A percentile compares a stretch with the other conserved stretches of the same genome.
Conservation (phyloP, 306 rosid genomes). For the Luffa aegyptiaca region DNA sequence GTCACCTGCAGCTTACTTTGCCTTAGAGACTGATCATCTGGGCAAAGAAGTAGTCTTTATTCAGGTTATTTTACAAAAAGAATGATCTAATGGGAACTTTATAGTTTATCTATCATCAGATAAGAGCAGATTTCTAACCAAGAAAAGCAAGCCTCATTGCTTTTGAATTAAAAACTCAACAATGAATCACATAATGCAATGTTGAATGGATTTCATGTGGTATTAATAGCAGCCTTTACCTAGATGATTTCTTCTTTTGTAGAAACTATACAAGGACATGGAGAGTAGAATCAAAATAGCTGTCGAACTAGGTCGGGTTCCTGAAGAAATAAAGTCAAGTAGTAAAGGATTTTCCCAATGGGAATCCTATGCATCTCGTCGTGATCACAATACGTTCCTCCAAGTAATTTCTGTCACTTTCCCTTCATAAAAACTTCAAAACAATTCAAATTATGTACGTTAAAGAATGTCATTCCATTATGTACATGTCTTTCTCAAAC, state of each 20-base stretch:
- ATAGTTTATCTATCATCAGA: neutral
- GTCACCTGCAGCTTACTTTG: constrained; percentile 67
- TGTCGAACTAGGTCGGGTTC: constrained; percentile 28
- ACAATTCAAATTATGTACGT: neutral
- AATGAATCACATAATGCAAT: neutral
- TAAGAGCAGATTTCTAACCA: neutral
- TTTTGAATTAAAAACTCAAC: neutral
- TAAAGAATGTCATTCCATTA: neutral
- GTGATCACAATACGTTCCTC: constrained; percentile 60
- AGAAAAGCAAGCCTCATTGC: neutral
- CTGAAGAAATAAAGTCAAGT: constrained; percentile 37
- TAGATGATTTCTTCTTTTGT: neutral
- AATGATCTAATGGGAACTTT: neutral
- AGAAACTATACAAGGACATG: constrained; percentile 63
- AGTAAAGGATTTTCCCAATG: constrained; percentile 52
- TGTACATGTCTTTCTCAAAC: neutral
- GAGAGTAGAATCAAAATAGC: constrained; percentile 37
- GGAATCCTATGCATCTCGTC: constrained; percentile 48
- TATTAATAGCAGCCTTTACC: neutral
- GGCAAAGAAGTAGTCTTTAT: constrained; percentile 12
- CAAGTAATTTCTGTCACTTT: constrained; percentile 29
- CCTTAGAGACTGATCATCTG: constrained; percentile 2
- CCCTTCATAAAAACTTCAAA: neutral
- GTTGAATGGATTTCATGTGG: neutral
- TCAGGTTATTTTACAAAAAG: constrained; percentile 25